Percentiles rank a stretch among this genome's conserved stretches.
Evolutionary conservation across 176 grass and related monocot species (phyloP).

Genomic region (Stipa capillata): DNA sequence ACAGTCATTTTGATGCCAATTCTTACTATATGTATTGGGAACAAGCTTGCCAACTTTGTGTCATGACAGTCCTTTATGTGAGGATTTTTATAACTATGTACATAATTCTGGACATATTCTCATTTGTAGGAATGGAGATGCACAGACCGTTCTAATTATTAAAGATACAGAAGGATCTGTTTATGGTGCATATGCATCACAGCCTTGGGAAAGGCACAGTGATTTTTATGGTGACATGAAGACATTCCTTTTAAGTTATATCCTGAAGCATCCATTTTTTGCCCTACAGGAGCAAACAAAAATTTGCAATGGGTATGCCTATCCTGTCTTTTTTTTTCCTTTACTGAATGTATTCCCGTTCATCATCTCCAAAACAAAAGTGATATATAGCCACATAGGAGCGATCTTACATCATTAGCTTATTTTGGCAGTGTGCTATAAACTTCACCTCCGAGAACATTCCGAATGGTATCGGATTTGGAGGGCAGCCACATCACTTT

Average conservation of each 20-base stretch:
- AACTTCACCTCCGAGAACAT: constrained; percentile 84
- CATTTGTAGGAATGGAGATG: constrained; percentile 51
- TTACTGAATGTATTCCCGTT: neutral
- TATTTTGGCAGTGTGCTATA: constrained; percentile 54
- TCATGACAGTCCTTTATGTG: neutral
- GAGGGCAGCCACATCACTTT: constrained; percentile 81
- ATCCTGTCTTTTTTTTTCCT: neutral
- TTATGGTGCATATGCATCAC: constrained; percentile 86
- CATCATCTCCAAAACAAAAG: neutral
- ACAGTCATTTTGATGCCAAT: neutral
- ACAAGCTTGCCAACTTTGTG: neutral
- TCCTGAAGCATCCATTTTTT: constrained; percentile 71
- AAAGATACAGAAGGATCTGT: constrained; percentile 82
- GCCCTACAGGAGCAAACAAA: constrained; percentile 80
- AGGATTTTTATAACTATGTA: neutral
- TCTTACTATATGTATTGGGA: neutral
- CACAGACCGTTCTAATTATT: constrained; percentile 69
- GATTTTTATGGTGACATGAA: constrained; percentile 99
- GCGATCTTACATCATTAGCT: neutral
- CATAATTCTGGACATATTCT: constrained; percentile 8
- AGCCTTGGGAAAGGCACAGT: constrained; percentile 78
- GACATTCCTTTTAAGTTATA: constrained; percentile 87
- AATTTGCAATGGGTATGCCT: constrained; percentile 91
- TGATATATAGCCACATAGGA: neutral
- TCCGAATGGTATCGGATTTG: constrained; percentile 92